Conservation (phyloP, 495 filamentous ascomycete genomes). For the Talaromyces wortmannii region DNA sequence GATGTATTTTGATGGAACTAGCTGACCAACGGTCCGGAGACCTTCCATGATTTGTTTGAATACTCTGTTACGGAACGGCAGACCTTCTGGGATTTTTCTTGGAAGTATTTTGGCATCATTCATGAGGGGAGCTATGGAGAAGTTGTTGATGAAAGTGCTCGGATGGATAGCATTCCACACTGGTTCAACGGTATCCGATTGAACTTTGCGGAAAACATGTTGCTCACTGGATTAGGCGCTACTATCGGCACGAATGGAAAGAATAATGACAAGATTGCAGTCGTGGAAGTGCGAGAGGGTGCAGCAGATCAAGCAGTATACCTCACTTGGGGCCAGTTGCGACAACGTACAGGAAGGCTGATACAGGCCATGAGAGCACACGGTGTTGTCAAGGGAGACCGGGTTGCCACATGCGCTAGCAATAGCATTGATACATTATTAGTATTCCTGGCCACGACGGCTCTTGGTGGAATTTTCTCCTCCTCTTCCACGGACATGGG, state of each 20-base stretch:
- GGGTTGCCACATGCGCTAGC: conserved; percentile 60
- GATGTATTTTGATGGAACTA: too few species aligned
- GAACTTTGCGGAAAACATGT: conserved; percentile 78
- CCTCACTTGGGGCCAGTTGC: conserved; percentile 60
- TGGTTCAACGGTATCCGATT: conserved; percentile 56
- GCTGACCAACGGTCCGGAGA: too few species aligned
- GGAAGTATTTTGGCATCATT: conserved; percentile 51
- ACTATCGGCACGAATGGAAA: conserved; percentile 39
- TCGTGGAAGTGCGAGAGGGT: conserved; percentile 66
- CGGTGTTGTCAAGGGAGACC: conserved; percentile 62
- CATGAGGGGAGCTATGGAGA: conserved; percentile 47
- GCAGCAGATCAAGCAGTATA: too few species aligned
- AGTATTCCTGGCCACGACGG: conserved; percentile 47
- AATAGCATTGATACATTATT: conserved; percentile 65
- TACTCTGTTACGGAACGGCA: conserved; percentile 60
- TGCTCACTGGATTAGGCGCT: conserved; percentile 25
- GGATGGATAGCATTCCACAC: conserved; percentile 59
- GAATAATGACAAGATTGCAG: conserved; percentile 59
- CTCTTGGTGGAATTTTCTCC: conserved; percentile 53
- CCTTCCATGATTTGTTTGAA: conserved; percentile 56
- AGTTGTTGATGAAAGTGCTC: conserved; percentile 60
- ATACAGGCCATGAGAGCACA: conserved; percentile 53
- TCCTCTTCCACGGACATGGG: conserved; percentile 68
- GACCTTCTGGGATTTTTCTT: conserved; percentile 60
- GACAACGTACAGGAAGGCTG: conserved; percentile 45